Percentiles rank a stretch among this genome's conserved stretches.
Conservation (phyloP, 1,284 basidiomycete genomes). For the Irpex lacteus region DNA sequence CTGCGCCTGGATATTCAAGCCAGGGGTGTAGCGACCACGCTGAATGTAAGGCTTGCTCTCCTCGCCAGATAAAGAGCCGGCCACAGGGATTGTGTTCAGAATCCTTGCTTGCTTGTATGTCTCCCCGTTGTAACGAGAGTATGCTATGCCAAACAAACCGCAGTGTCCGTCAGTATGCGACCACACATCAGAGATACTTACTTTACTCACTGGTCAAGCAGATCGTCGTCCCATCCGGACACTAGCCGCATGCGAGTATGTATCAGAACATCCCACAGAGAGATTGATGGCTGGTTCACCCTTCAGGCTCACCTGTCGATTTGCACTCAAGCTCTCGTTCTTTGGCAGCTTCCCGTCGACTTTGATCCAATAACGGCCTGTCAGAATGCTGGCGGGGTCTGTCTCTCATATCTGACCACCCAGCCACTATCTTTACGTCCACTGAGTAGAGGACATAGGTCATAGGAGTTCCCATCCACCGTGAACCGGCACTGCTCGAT, state of each 20-base stretch:
- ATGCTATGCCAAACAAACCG: neutral
- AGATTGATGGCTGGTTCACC: neutral
- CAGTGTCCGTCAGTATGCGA: neutral
- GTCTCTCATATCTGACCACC: conserved; percentile 20
- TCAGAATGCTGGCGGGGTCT: conserved; percentile 33
- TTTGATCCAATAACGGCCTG: conserved; percentile 27
- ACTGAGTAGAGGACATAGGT: conserved; percentile 31
- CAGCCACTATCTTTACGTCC: conserved; percentile 21
- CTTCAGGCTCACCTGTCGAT: conserved; percentile 19
- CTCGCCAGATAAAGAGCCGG: conserved; percentile 18
- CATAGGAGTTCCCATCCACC: conserved; percentile 22
- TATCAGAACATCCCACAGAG: neutral
- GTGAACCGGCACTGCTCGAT: conserved; percentile 27
- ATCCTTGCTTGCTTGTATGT: conserved; percentile 17
- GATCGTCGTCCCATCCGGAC: conserved; percentile 33
- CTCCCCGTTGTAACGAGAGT: neutral
- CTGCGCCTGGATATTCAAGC: conserved; percentile 24
- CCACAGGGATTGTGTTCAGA: conserved; percentile 41
- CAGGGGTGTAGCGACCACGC: conserved; percentile 19
- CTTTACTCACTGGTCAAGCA: conserved; percentile 30
- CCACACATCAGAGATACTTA: neutral
- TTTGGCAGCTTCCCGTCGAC: conserved; percentile 25
- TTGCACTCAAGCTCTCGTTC: conserved; percentile 21
- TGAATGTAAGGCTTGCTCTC: conserved; percentile 12
- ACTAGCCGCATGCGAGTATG: conserved; percentile 20